These are phyloP conservation scores for Cytospora leucostoma DNA, from an alignment of 2,329 filamentous ascomycete genomes.

Conservation along the genomic window DNA sequence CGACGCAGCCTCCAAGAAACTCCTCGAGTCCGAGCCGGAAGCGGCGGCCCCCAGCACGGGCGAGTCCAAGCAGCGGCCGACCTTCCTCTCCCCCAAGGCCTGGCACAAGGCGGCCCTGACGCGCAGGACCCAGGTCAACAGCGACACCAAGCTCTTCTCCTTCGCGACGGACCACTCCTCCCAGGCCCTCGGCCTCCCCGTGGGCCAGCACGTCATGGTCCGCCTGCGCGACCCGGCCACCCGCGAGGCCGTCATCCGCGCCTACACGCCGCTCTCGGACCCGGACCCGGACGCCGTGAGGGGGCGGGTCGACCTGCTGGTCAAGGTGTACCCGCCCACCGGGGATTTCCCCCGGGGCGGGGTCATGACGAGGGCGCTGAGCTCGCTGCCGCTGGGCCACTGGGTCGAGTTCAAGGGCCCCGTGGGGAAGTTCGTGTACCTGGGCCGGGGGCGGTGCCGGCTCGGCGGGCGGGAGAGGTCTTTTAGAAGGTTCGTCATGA, in stretches of 20 bases:
- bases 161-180: slow-evolving; percentile 73
- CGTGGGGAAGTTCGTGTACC: slow-evolving; percentile 81
- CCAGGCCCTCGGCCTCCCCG: slow-evolving; percentile 74
- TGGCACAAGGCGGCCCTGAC: slow-evolving; percentile 76
- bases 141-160: slow-evolving; percentile 78
- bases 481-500: slow-evolving; percentile 76
- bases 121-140: slow-evolving; percentile 69
- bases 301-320: slow-evolving; percentile 71
- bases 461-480: slow-evolving; percentile 58
- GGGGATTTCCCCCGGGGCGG: slow-evolving; percentile 57
- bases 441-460: slow-evolving; percentile 63
- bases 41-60: slow-evolving; percentile 35
- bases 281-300: slow-evolving; percentile 47
- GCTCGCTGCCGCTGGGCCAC: slow-evolving; percentile 70
- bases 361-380: slow-evolving; percentile 79
- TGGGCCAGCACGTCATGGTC: slow-evolving; percentile 86
- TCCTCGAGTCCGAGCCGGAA: slow-evolving; percentile 49
- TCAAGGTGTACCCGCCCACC: slow-evolving; percentile 78
- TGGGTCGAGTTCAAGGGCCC: slow-evolving; percentile 85
- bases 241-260: slow-evolving; percentile 73
- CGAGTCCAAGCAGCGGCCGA: slow-evolving; percentile 44
- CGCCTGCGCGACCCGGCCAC: slow-evolving; percentile 72
- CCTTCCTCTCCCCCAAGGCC: slow-evolving; percentile 69
- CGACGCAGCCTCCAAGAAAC: slow-evolving; percentile 56
- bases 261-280: slow-evolving; percentile 83